Conservation (phyloP, 2,329 filamentous ascomycete genomes). For the Clarireedia hainanense region DNA sequence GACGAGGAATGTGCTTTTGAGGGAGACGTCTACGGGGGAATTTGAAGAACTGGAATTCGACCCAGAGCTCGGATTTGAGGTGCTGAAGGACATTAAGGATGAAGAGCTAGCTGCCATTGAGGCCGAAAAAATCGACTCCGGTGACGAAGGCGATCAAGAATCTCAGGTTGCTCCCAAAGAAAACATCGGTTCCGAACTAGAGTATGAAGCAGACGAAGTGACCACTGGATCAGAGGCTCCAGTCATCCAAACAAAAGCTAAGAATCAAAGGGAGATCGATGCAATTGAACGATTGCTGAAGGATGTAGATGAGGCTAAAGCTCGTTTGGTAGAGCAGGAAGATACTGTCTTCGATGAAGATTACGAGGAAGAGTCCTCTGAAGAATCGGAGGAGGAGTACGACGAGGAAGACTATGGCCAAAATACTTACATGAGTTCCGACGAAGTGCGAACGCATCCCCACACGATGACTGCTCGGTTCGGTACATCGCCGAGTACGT, state of each 20-base stretch:
- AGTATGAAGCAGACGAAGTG: conserved; percentile 30
- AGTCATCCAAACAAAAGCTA: conserved; percentile 18
- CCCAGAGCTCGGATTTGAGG: conserved; percentile 24
- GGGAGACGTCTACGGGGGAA: conserved; percentile 46
- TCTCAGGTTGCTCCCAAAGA: not conserved
- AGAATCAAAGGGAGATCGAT: conserved; percentile 28
- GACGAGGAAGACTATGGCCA: conserved; percentile 21
- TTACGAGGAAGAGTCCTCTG: conserved; percentile 14
- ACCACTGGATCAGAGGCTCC: conserved; percentile 14
- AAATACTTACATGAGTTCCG: conserved; percentile 23
- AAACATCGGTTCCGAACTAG: conserved; percentile 12
- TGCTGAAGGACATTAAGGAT: conserved; percentile 24
- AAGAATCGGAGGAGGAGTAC: conserved; percentile 24
- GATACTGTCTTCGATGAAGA: conserved; percentile 18
- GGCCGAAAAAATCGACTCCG: not conserved
- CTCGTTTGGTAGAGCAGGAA: conserved; percentile 22
- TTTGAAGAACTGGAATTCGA: conserved; percentile 51
- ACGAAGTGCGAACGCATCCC: conserved; percentile 58
- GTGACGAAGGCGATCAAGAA: no score
- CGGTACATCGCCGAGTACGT: conserved; percentile 62
- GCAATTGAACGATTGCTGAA: conserved; percentile 25
- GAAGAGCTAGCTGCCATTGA: conserved; percentile 2
- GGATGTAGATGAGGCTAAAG: conserved; percentile 27
- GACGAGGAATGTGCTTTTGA: conserved; percentile 40
- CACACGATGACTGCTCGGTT: conserved; percentile 69